phyloP scores from a whole-genome alignment of 345 rosid species.

The Physaria fendleri region DNA sequence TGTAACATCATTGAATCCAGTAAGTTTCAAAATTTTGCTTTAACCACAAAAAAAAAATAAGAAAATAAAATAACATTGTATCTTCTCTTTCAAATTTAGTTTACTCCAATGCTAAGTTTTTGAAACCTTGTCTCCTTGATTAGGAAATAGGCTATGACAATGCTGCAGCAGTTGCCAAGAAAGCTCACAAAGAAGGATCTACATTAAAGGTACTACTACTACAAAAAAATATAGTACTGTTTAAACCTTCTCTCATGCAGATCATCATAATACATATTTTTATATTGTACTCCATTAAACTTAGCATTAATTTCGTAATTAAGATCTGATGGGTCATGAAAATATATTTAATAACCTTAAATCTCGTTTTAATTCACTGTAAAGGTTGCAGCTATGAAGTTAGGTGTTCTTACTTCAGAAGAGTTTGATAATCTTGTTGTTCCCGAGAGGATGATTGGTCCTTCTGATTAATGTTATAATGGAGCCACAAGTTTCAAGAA shows the following conservation, averaged over 20 bases:
- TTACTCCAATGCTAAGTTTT: neutral
- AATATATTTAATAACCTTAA: neutral
- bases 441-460: slow-evolving; percentile 88
- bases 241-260: neutral
- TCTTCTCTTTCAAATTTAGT: neutral
- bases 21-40: slow-evolving; percentile 35
- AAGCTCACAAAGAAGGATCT: slow-evolving; percentile 86
- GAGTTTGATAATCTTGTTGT: slow-evolving; percentile 81
- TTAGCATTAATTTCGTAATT: no score
- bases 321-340: neutral
- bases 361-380: neutral
- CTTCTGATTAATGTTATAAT: slow-evolving; percentile 37
- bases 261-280: neutral
- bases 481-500: neutral
- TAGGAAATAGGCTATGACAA: slow-evolving; percentile 95
- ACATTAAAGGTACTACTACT: slow-evolving; percentile 97
- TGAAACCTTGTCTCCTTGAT: slow-evolving; percentile 12
- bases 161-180: slow-evolving; percentile 95
- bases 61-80: no score
- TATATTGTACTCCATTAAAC: no score
- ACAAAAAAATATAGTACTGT: no score
- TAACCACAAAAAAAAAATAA: no score
- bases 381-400: slow-evolving; percentile 67
- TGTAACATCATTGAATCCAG: slow-evolving; percentile 91
- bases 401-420: slow-evolving; percentile 59